Percentiles rank a stretch among this genome's conserved stretches.
phyloP scores from a whole-genome alignment of 495 filamentous ascomycete genomes.

The Sphaerosporella brunnea region DNA sequence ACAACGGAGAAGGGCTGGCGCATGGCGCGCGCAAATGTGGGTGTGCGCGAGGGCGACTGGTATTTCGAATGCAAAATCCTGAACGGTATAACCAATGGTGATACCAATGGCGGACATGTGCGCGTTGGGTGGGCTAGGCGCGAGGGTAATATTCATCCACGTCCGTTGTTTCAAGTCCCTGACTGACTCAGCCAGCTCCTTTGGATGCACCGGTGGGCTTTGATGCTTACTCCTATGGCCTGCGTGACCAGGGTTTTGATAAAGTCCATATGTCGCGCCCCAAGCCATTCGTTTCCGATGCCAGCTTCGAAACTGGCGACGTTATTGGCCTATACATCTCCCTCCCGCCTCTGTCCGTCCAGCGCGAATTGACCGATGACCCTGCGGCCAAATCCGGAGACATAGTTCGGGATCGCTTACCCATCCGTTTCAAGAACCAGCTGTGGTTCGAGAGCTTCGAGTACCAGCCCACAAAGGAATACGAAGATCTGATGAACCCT shows the following conservation, averaged over 20 bases:
- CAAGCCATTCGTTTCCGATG: conserved; percentile 57
- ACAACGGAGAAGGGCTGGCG: conserved; percentile 68
- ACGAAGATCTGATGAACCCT: conserved; percentile 72
- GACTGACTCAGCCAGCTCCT: conserved; percentile 23
- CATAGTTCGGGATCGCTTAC: conserved; percentile 83
- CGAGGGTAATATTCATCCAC: conserved; percentile 41
- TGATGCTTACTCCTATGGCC: conserved; percentile 89
- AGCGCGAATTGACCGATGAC: conserved; percentile 40
- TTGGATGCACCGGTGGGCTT: conserved; percentile 87
- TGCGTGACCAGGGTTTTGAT: conserved; percentile 75
- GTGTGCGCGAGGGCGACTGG: conserved; percentile 73
- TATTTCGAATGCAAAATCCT: conserved; percentile 90
- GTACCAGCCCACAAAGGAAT: conserved; percentile 69
- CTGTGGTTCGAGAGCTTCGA: conserved; percentile 93
- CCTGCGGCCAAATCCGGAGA: conserved; percentile 37
- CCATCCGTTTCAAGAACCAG: conserved; percentile 80
- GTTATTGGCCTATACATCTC: conserved; percentile 89
- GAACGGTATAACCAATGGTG: conserved; percentile 45
- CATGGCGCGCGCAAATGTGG: conserved; percentile 75
- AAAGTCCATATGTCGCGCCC: conserved; percentile 87
- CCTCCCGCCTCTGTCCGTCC: conserved; percentile 64
- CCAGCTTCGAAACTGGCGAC: conserved; percentile 40
- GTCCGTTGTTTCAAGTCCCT: neutral
- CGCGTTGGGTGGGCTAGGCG: conserved; percentile 78
- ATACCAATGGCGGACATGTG: conserved; percentile 48